Percentiles rank a stretch among this genome's conserved stretches.
phyloP scores from a whole-genome alignment of 2,329 filamentous ascomycete genomes.

The Microdochium trichocladiopsis region DNA sequence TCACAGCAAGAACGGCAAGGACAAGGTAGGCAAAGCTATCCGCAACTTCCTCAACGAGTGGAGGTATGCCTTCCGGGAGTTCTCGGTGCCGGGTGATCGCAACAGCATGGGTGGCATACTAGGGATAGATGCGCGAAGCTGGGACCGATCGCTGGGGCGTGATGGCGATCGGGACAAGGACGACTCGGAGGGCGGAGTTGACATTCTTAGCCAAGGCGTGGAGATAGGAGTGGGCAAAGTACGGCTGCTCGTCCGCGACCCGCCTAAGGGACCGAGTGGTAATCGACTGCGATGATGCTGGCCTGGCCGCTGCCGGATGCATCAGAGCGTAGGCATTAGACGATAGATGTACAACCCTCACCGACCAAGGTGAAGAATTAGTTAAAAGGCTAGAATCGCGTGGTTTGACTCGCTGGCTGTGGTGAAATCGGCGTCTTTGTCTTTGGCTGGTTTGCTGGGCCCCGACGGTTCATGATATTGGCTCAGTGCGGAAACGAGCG shows the following conservation, averaged over 20 bases:
- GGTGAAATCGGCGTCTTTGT: too few relatives aligned
- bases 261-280: slow-evolving; percentile 48
- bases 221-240: slow-evolving; percentile 64
- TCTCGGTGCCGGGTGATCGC: slow-evolving; percentile 90
- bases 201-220: slow-evolving; percentile 58
- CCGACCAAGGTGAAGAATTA: neutral
- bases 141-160: slow-evolving; percentile 52
- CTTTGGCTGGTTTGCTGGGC: too few relatives aligned
- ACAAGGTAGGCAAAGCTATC: slow-evolving; percentile 94
- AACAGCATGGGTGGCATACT: slow-evolving; percentile 72
- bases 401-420: neutral
- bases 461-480: too few relatives aligned
- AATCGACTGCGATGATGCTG: slow-evolving; percentile 31
- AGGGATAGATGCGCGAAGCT: slow-evolving; percentile 61
- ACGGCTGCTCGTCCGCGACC: slow-evolving; percentile 54
- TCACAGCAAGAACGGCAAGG: slow-evolving; percentile 97
- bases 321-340: neutral
- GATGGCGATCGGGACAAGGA: slow-evolving; percentile 31
- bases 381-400: neutral
- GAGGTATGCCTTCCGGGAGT: slow-evolving; percentile 93
- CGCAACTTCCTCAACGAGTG: slow-evolving; percentile 89
- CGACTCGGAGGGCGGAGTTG: slow-evolving; percentile 34
- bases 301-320: slow-evolving; percentile 8
- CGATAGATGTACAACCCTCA: neutral
- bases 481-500: too few relatives aligned